Evolutionary conservation across 441 rosid species (phyloP).

Genomic region (Manihot esculenta): DNA sequence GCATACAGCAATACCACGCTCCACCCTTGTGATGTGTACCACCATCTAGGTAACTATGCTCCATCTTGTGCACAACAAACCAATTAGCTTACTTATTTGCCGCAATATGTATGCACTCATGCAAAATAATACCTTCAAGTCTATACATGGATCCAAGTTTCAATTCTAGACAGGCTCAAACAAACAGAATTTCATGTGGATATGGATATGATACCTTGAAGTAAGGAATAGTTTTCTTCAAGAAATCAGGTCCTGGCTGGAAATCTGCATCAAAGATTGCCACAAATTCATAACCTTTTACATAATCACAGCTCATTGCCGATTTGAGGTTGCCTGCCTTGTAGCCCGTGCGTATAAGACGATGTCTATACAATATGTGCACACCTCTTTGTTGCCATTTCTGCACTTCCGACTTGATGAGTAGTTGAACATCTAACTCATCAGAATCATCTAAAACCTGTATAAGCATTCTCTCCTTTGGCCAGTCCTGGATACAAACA

Average conservation of each 20-base stretch:
- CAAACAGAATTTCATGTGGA: neutral
- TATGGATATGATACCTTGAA: constrained; percentile 52
- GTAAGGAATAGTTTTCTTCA: constrained; percentile 83
- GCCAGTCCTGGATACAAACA: constrained; percentile 87
- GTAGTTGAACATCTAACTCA: constrained; percentile 71
- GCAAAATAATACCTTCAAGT: neutral
- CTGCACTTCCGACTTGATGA: constrained; percentile 83
- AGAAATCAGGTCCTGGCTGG: constrained; percentile 83
- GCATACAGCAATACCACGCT: too few species aligned
- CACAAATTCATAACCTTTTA: constrained; percentile 83
- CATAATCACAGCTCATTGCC: constrained; percentile 88
- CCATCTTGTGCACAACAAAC: neutral
- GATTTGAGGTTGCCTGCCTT: constrained; percentile 96
- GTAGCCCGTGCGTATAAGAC: constrained; percentile 88
- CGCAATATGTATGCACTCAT: neutral
- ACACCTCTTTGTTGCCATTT: constrained; percentile 95
- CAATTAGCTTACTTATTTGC: neutral
- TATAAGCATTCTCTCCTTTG: constrained; percentile 84
- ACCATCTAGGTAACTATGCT: too few species aligned
- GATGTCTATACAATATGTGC: constrained; percentile 73
- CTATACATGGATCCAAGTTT: neutral
- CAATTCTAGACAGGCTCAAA: constrained; percentile 7
- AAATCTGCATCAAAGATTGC: constrained; percentile 95
- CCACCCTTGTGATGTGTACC: too few species aligned
- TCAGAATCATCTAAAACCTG: constrained; percentile 92